Evolutionary conservation across 2,329 filamentous ascomycete species (phyloP), one percentile per base, ranked within the genome.

Genomic region (Penicillium sp.): DNA sequence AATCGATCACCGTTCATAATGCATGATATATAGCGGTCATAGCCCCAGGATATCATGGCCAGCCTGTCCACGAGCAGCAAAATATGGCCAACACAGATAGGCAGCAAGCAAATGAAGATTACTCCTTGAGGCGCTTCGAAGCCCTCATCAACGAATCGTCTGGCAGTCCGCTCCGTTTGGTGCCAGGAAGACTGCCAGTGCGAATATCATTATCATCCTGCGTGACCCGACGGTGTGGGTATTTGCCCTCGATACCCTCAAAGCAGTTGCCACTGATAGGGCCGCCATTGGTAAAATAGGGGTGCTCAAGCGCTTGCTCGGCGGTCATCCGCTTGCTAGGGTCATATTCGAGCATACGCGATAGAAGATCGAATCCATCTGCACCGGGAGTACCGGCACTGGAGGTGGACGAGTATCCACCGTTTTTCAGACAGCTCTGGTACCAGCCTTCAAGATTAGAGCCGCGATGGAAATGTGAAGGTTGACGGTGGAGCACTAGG

Each of bases 201-300:
- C 90, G 82, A 54, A 97, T 97, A 72, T 97, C 94, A 65, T 96
- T 96, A 70, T 97, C 91, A 67, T 99, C 94, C 65, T 95, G 88
- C 65, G 89, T 96, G 39, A 99, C 92, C 46, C 93, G 84, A 8
- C 94, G 83, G 67, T 91, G 86, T 0, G 94, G 94, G 72, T 99
- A 99, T 67, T 94, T 90, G 59, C 86, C 86, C 73, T 91, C 90
- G 50, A 91, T 81, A 0, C 92, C 91, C 67, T 96, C 91, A 64
- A 99, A 99, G 68, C 91, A 97, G 69, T 96, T 94, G 38, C 85
- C 81, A 39, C 83, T 88, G 18, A 94, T 84, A 57, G 85, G 84
- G 23, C 86, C 65, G 3, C 86, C 80, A 18, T 86, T 86, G 34
- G 79, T 83, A 71, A 99, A 99, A 73, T 97, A 97, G 0, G 89